Percentiles rank a stretch among this genome's conserved stretches.
These are phyloP conservation scores for Scedosporium minutisporum DNA, from an alignment of 2,329 filamentous ascomycete species.

Conservation along the genomic window DNA sequence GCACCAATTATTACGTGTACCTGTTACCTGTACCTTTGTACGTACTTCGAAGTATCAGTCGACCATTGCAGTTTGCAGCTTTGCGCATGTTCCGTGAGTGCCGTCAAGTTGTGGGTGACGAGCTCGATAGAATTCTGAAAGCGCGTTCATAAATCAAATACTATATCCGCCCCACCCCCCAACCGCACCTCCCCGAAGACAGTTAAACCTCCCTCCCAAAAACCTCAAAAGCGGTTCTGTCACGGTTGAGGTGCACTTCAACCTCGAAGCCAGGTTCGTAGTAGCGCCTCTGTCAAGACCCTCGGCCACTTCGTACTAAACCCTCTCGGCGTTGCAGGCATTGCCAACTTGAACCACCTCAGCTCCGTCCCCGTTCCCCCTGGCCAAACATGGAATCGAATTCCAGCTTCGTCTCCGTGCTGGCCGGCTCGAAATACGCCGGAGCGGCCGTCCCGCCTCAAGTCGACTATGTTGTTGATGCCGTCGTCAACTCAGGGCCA, in stretches of 20 bases:
- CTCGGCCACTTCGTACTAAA: no score
- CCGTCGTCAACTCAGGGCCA: constrained; percentile 46
- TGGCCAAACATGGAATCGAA: constrained; percentile 34
- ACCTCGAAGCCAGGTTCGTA: background rate
- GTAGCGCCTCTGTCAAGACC: no score
- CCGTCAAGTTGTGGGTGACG: no score
- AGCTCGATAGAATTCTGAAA: no score
- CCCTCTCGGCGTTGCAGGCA: background rate
- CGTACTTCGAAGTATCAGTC: no score
- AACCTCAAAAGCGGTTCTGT: background rate
- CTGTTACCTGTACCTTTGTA: no score
- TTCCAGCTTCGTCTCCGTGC: constrained; percentile 59
- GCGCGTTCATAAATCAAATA: background rate
- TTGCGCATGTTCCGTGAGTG: no score
- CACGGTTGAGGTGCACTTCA: background rate
- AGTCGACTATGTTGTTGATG: constrained; percentile 44
- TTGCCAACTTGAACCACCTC: background rate
- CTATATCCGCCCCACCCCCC: background rate
- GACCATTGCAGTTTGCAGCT: background rate
- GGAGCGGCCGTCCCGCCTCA: constrained; percentile 42
- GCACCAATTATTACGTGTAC: background rate
- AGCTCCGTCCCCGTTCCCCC: background rate
- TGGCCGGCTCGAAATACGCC: constrained; percentile 49
- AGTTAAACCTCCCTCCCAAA: background rate
- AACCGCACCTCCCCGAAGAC: background rate